These are phyloP conservation scores for Rhizopogon vulgaris DNA, from an alignment of 768 basidiomycete genomes.

Conservation along the genomic window DNA sequence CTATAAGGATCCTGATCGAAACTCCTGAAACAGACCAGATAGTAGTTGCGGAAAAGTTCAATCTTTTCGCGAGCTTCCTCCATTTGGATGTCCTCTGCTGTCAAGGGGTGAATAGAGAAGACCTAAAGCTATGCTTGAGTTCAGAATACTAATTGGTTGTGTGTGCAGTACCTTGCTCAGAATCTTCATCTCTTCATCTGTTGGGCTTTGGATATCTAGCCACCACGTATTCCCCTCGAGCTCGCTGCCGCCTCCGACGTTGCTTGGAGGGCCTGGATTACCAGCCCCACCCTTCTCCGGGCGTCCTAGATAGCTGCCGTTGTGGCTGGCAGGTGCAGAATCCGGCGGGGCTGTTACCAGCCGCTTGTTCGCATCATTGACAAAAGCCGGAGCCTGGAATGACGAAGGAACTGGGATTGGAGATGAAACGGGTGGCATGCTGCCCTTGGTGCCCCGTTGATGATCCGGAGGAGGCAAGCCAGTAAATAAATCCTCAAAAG, in stretches of 20 bases:
- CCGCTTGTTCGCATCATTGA: neutral
- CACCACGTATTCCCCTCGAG: conserved; percentile 89
- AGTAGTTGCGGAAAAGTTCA: conserved; percentile 97
- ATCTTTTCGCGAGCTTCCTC: conserved; percentile 99
- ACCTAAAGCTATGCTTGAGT: conserved; percentile 46
- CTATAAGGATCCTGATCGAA: conserved; percentile 99
- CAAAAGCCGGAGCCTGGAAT: neutral
- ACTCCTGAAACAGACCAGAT: conserved; percentile 96
- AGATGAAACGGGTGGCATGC: neutral
- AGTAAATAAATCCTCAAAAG: conserved; percentile 85
- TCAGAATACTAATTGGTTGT: neutral
- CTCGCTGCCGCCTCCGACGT: conserved; percentile 28
- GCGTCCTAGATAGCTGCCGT: conserved; percentile 8
- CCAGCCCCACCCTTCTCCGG: conserved; percentile 10
- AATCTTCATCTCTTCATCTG: conserved; percentile 98
- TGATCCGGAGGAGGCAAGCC: conserved; percentile 31
- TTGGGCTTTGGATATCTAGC: conserved; percentile 90
- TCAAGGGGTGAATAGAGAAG: conserved; percentile 94
- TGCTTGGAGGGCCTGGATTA: conserved; percentile 15
- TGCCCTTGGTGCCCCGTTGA: conserved; percentile 6
- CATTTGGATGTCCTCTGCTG: conserved; percentile 98
- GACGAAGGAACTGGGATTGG: conserved; percentile 4
- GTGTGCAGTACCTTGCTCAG: conserved; percentile 67
- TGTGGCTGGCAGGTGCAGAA: neutral
- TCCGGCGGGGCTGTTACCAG: conserved; percentile 1